Evolutionary conservation across 139 green algal species (phyloP).

Genomic region (Picochlorum sp.): DNA sequence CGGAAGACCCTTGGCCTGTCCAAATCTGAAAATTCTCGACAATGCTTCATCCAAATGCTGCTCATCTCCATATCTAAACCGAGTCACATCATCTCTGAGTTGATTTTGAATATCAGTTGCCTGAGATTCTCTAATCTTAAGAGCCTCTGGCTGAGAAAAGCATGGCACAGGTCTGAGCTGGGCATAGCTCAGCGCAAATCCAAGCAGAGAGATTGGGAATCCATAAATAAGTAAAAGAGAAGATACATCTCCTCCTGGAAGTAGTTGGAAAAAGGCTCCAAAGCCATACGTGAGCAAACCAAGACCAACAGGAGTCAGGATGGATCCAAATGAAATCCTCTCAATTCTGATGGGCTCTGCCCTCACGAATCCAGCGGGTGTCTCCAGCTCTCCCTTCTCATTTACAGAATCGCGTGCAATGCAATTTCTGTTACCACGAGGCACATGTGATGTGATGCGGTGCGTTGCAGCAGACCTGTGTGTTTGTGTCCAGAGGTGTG

Average conservation of each 20-base stretch:
- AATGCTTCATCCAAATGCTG: slow-evolving; percentile 96
- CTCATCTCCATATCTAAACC: slow-evolving; percentile 92
- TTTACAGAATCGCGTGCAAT: too few relatives aligned
- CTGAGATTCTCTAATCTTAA: slow-evolving; percentile 64
- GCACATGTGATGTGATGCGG: too few relatives aligned
- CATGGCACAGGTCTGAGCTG: slow-evolving; percentile 73
- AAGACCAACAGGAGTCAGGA: slow-evolving; percentile 67
- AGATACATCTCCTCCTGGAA: slow-evolving; percentile 80
- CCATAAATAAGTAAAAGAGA: slow-evolving; percentile 94
- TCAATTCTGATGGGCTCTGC: slow-evolving; percentile 25
- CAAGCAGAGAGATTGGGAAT: slow-evolving; percentile 89
- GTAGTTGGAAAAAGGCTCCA: slow-evolving; percentile 84
- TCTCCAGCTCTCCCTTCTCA: neutral
- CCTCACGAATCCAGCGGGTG: slow-evolving; percentile 10
- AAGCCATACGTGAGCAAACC: slow-evolving; percentile 79
- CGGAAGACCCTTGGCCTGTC: slow-evolving; percentile 51
- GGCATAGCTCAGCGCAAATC: slow-evolving; percentile 88
- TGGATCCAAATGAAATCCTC: slow-evolving; percentile 68
- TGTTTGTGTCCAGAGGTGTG: too few relatives aligned
- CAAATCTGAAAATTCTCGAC: slow-evolving; percentile 79
- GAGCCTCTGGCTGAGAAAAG: slow-evolving; percentile 60
- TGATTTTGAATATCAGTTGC: slow-evolving; percentile 95
- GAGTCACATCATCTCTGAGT: slow-evolving; percentile 68
- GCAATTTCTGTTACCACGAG: too few relatives aligned
- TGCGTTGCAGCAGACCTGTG: too few relatives aligned